Evolutionary conservation across 345 rosid genomes (phyloP).

Genomic region (Gossypium turneri): DNA sequence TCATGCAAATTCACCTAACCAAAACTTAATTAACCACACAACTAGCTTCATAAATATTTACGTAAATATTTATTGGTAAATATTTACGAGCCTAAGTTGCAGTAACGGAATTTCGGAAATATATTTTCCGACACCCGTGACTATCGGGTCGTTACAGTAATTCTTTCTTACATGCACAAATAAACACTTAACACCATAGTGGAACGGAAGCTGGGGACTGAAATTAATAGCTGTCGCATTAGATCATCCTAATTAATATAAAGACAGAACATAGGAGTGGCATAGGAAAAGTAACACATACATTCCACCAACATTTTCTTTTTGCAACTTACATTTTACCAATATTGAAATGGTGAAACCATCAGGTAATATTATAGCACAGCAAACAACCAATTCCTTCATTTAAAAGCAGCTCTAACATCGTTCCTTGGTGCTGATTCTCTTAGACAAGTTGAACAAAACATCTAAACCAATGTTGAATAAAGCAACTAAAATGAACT

Average conservation of each 20-base stretch:
- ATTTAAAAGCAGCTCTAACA: neutral
- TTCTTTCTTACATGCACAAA: neutral
- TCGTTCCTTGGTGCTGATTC: neutral
- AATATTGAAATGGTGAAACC: neutral
- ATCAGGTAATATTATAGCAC: neutral
- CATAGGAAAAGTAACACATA: neutral
- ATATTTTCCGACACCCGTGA: too few species aligned
- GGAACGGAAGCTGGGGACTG: neutral
- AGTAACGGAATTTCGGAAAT: too few species aligned
- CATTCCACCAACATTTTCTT: neutral
- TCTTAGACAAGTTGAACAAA: neutral
- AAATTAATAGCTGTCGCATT: neutral
- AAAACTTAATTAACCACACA: too few species aligned
- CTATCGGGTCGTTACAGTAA: neutral
- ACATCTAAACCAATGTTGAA: neutral
- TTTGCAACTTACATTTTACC: neutral
- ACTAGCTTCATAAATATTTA: too few species aligned
- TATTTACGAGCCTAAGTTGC: too few species aligned
- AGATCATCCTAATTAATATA: neutral
- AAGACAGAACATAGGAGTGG: neutral
- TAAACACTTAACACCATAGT: neutral
- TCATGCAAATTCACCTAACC: too few species aligned
- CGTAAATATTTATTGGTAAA: too few species aligned
- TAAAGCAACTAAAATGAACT: neutral
- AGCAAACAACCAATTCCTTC: neutral